Evolutionary conservation across 2,329 filamentous ascomycete genomes (phyloP).

Genomic region (Curvularia verruculosa): DNA sequence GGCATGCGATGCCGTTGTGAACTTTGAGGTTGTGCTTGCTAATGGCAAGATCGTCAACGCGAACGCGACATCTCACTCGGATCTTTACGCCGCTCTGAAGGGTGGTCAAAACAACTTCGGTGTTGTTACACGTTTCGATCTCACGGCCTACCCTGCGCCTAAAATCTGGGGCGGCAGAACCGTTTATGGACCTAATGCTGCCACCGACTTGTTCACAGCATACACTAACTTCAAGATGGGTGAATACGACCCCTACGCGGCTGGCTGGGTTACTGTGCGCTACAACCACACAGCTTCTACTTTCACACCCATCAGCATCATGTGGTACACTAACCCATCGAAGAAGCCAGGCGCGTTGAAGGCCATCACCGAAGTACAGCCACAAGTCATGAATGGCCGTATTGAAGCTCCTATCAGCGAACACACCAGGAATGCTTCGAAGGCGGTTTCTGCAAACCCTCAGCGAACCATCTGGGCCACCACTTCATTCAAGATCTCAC

Average conservation of each 20-base stretch:
- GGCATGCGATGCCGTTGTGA: slow-evolving; percentile 35
- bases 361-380: slow-evolving; percentile 20
- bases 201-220: slow-evolving; percentile 19
- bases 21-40: slow-evolving; percentile 49
- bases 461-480: slow-evolving; percentile 35
- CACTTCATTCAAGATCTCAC: slow-evolving; percentile 28
- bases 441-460: slow-evolving; percentile 16
- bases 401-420: slow-evolving; percentile 24
- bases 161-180: slow-evolving; percentile 28
- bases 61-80: slow-evolving; percentile 40
- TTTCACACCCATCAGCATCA: slow-evolving; percentile 25
- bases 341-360: slow-evolving; percentile 25
- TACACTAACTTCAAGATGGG: slow-evolving; percentile 30
- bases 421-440: slow-evolving; percentile 31
- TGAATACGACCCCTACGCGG: slow-evolving; percentile 29
- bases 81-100: slow-evolving; percentile 52
- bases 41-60: slow-evolving; percentile 48
- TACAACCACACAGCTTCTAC: slow-evolving; percentile 29
- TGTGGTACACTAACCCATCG: slow-evolving; percentile 33
- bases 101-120: slow-evolving; percentile 54
- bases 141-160: slow-evolving; percentile 33
- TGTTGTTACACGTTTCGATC: slow-evolving; percentile 51
- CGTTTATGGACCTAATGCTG: slow-evolving; percentile 22
- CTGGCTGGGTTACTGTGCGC: slow-evolving; percentile 33
- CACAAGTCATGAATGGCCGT: slow-evolving; percentile 26